These are phyloP conservation scores for Talinum fruticosum DNA, from an alignment of 148 eudicot species.

Conservation along the genomic window DNA sequence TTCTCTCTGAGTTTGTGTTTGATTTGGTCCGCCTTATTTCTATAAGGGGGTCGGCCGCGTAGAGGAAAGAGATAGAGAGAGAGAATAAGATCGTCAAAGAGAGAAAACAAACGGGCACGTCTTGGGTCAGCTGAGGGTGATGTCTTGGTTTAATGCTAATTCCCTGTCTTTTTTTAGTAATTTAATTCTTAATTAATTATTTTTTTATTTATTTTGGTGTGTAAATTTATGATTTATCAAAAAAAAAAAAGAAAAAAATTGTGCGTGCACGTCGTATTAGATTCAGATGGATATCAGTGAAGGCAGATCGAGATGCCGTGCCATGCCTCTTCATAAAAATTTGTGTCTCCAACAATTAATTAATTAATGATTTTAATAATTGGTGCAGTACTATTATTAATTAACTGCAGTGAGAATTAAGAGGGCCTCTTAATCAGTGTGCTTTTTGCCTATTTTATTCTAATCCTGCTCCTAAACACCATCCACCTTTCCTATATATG, in stretches of 20 bases:
- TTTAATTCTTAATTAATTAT: background rate
- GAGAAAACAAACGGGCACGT: slow-evolving; percentile 17
- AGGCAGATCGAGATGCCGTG: background rate
- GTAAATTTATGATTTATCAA: too few relatives aligned
- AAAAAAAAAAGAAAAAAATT: background rate
- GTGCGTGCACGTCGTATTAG: background rate
- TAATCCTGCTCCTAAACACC: background rate
- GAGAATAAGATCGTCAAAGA: background rate
- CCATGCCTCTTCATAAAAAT: background rate
- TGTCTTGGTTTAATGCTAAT: background rate
- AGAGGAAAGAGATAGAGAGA: background rate
- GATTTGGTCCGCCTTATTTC: background rate
- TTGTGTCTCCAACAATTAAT: background rate
- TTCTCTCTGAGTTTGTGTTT: background rate
- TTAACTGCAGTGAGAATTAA: background rate
- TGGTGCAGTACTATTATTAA: background rate
- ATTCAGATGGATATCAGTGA: background rate
- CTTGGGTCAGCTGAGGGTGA: background rate
- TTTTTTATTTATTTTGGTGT: too few relatives aligned
- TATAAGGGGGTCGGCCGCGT: background rate
- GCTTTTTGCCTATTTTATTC: background rate
- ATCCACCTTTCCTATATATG: background rate
- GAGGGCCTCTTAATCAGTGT: slow-evolving; percentile 9
- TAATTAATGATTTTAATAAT: background rate
- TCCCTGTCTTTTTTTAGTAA: background rate